A percentile compares a stretch with the other conserved stretches of the same genome.
These are phyloP conservation scores for Hirsutella rhossiliensis DNA, from an alignment of 2,329 filamentous ascomycete genomes.

Conservation along the genomic window DNA sequence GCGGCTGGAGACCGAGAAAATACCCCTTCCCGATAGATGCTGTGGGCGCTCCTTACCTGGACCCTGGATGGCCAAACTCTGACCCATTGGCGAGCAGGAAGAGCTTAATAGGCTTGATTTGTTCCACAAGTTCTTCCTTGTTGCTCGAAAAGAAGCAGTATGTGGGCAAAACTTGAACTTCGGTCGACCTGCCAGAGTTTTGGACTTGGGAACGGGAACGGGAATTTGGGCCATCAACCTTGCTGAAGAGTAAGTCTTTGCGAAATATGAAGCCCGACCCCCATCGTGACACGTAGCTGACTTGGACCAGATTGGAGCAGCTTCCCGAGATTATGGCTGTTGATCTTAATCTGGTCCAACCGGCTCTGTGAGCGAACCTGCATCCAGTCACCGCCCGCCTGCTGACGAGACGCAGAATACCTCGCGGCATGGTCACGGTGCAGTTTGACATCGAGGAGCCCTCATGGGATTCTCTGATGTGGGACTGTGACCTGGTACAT, in stretches of 20 bases:
- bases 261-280: not conserved
- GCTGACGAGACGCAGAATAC: constrained; percentile 44
- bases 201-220: constrained; percentile 72
- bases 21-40: constrained; percentile 73
- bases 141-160: constrained; percentile 40
- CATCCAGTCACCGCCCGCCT: too few relatives aligned
- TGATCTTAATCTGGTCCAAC: constrained; percentile 27
- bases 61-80: too few relatives aligned
- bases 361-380: constrained; percentile 18
- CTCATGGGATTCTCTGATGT: constrained; percentile 38
- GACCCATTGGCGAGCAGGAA: constrained; percentile 25
- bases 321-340: constrained; percentile 23
- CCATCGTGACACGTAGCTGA: not conserved
- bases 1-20: constrained; percentile 52
- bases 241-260: constrained; percentile 47
- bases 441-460: constrained; percentile 67
- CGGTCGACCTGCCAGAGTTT: constrained; percentile 24
- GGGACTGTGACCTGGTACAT: constrained; percentile 70
- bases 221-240: constrained; percentile 89
- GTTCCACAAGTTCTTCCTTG: constrained; percentile 64
- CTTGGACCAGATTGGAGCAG: constrained; percentile 8
- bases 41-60: constrained; percentile 27
- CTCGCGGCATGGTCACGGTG: constrained; percentile 39
- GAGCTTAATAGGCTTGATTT: constrained; percentile 74
- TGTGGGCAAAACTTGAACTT: constrained; percentile 9